phyloP scores from a whole-genome alignment of 495 filamentous ascomycete genomes.

The Glonium stellatum region DNA sequence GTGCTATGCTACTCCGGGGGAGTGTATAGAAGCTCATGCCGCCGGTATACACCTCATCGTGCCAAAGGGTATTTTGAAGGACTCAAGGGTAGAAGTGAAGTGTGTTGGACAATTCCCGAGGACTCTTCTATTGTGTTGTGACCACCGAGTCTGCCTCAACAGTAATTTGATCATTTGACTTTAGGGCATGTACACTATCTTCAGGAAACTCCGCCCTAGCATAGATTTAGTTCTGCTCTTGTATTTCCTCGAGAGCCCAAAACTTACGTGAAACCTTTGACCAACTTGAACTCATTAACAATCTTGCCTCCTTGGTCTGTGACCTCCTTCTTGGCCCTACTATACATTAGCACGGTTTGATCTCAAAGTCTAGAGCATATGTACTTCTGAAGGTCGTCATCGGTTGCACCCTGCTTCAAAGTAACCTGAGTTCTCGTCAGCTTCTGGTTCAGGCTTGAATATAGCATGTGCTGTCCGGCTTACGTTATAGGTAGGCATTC shows the following conservation, averaged over 20 bases:
- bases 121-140: constrained; percentile 56
- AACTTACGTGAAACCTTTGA: constrained; percentile 85
- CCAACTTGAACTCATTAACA: constrained; percentile 71
- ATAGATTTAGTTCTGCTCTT: background rate
- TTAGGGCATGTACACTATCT: constrained; percentile 54
- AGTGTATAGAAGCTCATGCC: background rate
- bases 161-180: constrained; percentile 60
- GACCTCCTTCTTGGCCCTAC: constrained; percentile 66
- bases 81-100: background rate
- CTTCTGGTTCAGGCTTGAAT: background rate
- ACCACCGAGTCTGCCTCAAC: constrained; percentile 70
- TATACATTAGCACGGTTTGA: constrained; percentile 6
- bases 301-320: constrained; percentile 70
- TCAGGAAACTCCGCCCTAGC: constrained; percentile 67
- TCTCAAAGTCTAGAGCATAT: constrained; percentile 10
- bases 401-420: constrained; percentile 56
- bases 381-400: constrained; percentile 61
- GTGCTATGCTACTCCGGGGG: background rate
- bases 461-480: constrained; percentile 22
- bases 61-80: background rate
- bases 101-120: background rate
- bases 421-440: constrained; percentile 54
- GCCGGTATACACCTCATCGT: background rate
- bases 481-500: constrained; percentile 70
- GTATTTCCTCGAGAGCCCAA: background rate